Conservation (phyloP, 805 yeast genomes). For the Candida tallmaniae region DNA sequence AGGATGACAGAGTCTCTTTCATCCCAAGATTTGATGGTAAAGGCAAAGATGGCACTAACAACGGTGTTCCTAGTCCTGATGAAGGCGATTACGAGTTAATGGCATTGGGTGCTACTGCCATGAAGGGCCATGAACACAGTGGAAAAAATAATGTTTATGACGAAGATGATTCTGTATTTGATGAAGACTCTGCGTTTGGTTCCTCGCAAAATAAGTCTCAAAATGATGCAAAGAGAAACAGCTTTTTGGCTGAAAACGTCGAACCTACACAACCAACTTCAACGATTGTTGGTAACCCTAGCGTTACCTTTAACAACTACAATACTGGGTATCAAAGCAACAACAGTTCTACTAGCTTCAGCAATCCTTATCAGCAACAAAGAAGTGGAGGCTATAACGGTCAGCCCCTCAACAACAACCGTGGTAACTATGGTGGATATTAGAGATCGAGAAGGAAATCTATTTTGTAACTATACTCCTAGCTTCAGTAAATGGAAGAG, state of each 20-base stretch:
- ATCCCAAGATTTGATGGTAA: constrained; percentile 58
- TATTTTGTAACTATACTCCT: too few species aligned
- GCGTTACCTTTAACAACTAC: constrained; percentile 16
- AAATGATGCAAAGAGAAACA: constrained; percentile 21
- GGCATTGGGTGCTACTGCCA: constrained; percentile 68
- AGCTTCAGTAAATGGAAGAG: too few species aligned
- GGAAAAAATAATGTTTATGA: constrained; percentile 20
- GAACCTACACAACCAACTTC: constrained; percentile 43
- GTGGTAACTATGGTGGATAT: constrained; percentile 13
- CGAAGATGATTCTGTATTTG: constrained; percentile 29
- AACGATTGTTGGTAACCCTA: constrained; percentile 39
- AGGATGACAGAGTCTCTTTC: constrained; percentile 95
- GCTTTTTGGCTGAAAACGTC: constrained; percentile 19
- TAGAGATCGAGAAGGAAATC: too few species aligned
- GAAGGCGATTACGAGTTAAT: constrained; percentile 57
- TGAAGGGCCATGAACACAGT: constrained; percentile 54
- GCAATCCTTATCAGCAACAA: constrained; percentile 13
- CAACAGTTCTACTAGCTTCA: constrained; percentile 11
- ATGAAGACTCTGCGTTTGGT: constrained; percentile 21
- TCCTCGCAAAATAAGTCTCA: constrained; percentile 9
- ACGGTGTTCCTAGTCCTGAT: constrained; percentile 11
- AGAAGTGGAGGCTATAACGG: constrained; percentile 2
- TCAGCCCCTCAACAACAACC: constrained; percentile 5
- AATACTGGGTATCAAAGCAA: constrained; percentile 8
- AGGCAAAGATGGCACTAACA: constrained; percentile 16